Base-by-base conservation (phyloP, 208 protist species). In the Trypanosoma grayi region DNA sequence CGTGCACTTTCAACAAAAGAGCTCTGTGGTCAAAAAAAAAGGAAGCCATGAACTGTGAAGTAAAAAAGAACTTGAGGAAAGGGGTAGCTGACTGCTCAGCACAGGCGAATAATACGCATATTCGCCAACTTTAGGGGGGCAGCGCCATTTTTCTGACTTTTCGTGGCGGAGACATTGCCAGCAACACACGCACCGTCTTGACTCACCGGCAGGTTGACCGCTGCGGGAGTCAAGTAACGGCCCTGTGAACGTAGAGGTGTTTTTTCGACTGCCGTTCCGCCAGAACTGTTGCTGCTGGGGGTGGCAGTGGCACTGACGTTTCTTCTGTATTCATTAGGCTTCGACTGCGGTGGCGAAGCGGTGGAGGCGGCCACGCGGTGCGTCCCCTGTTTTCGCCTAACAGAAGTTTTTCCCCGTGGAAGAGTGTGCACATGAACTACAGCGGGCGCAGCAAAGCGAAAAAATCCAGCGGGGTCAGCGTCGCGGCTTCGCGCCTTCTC, bases 391-490 rank as follows among this genome's bases (percentile, higher is more conserved):
- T 25, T 13, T 31, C 20, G 46, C 9, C 5, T 13, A 52, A 13
- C 13, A 25, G 46, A 20, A 52, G 13, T 27, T 2, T 47, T 31
- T 16, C 39, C 39, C 2, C 37, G 25, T 10, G 54, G 40, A 18
- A 60, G 54, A 24, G 34, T 40, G 8, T 25, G 34, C 1, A 22
- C 22, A 4, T 22, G 39, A 16, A 5, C 25, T 34, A 10, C 39
- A 24, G 14, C 20, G 6, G 54, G 54, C 25, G 48, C 2, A n/a
- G 27, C n/a, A 47, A 60, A 60, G 18, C 39, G 54, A 27, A 60
- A 60, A n/a, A 11, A 22, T 18, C 37, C 39, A 18, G 11, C 18
- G 25, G 8, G 5, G 20, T 43, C 16, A 43, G 39, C 10, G 14
- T 14, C 39, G 11, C 20, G 6, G 11, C 39, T n/a, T 22, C 10